phyloP scores from a whole-genome alignment of 352 stramenopile species.

The Phytophthora sansomeana region DNA sequence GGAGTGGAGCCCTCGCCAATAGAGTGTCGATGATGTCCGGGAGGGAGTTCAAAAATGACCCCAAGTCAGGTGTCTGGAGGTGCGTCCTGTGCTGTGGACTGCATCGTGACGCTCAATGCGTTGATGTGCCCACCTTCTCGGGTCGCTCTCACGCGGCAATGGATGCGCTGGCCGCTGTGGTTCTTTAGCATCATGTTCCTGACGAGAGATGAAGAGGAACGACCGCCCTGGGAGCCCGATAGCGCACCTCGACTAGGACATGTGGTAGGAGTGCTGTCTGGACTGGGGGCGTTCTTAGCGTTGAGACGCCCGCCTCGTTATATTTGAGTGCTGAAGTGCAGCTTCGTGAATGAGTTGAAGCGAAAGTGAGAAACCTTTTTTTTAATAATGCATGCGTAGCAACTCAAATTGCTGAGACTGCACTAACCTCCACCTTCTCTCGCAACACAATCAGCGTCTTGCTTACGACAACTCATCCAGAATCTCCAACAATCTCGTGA shows the following conservation, averaged over 20 bases:
- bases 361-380: neutral
- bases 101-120: slow-evolving; percentile 37
- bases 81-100: slow-evolving; percentile 19
- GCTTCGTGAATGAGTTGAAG: neutral
- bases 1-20: slow-evolving; percentile 25
- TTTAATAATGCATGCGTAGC: neutral
- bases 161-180: slow-evolving; percentile 32
- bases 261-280: slow-evolving; percentile 25
- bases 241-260: slow-evolving; percentile 19
- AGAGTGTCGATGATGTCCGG: slow-evolving; percentile 10
- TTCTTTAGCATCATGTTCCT: slow-evolving; percentile 27
- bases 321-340: slow-evolving; percentile 7
- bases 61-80: slow-evolving; percentile 18
- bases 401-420: neutral
- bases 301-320: slow-evolving; percentile 18
- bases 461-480: slow-evolving; percentile 1
- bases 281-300: slow-evolving; percentile 23
- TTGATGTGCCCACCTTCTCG: slow-evolving; percentile 33
- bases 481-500: slow-evolving; percentile 6
- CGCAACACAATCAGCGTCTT: neutral
- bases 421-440: neutral
- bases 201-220: slow-evolving; percentile 23
- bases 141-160: slow-evolving; percentile 24
- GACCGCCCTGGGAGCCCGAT: slow-evolving; percentile 5
- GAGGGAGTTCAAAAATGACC: neutral